Conservation (phyloP, 2,329 filamentous ascomycete genomes). For the Fusarium cicatricum region DNA sequence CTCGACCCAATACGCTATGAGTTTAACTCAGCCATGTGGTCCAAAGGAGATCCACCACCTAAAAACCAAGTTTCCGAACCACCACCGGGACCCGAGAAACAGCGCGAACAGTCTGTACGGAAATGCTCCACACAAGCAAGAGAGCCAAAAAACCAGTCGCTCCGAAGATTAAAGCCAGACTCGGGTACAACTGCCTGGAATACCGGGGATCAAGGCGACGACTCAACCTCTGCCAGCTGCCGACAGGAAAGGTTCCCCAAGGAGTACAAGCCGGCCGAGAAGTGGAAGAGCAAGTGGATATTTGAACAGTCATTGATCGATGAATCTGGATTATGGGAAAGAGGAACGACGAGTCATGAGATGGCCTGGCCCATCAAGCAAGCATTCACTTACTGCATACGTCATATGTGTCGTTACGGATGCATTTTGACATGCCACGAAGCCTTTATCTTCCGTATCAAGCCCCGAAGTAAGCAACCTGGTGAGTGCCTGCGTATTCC, state of each 20-base stretch:
- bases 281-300: conserved; percentile 22
- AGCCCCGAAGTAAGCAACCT: background rate
- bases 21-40: conserved; percentile 19
- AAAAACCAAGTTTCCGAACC: background rate
- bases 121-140: background rate
- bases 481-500: background rate
- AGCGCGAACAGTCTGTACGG: background rate
- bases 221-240: background rate
- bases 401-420: conserved; percentile 27
- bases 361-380: conserved; percentile 21
- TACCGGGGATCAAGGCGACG: too few species aligned
- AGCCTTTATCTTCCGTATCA: conserved; percentile 23
- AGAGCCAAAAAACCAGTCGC: background rate
- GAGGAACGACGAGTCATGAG: background rate
- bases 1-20: conserved; percentile 12
- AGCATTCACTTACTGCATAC: conserved; percentile 25
- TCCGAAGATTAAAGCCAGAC: conserved; percentile 6
- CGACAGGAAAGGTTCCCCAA: conserved; percentile 19
- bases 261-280: conserved; percentile 23
- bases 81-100: background rate
- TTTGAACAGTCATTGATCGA: conserved; percentile 2
- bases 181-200: conserved; percentile 3
- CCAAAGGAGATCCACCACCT: conserved; percentile 2
- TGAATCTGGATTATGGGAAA: conserved; percentile 5
- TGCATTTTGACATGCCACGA: conserved; percentile 26